Conservation (phyloP, 1,139 yeast species). For the Zhuliangozyma parablackwelliae region DNA sequence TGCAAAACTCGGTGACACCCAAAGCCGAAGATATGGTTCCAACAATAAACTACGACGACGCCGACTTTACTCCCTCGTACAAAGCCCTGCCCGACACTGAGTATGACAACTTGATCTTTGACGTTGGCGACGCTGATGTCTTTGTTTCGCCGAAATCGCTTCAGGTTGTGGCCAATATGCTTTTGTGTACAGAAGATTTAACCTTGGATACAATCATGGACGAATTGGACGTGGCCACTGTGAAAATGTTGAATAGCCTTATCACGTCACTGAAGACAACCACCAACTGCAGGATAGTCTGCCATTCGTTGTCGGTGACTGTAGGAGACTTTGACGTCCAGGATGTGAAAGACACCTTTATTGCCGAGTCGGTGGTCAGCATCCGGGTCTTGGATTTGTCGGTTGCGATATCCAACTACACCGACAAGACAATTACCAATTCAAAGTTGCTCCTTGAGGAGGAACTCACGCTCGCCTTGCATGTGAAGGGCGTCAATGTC, state of each 20-base stretch:
- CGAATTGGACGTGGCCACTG: constrained; percentile 56
- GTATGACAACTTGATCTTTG: constrained; percentile 52
- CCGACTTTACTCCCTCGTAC: constrained; percentile 42
- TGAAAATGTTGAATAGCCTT: constrained; percentile 36
- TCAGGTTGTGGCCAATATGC: constrained; percentile 22
- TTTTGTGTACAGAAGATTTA: constrained; percentile 31
- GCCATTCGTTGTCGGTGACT: constrained; percentile 45
- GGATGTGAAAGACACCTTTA: constrained; percentile 14
- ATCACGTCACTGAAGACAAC: constrained; percentile 34
- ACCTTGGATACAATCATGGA: constrained; percentile 55
- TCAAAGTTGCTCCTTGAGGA: constrained; percentile 3
- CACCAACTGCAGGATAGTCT: constrained; percentile 46
- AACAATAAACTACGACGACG: constrained; percentile 33
- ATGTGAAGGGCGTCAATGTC: constrained; percentile 24
- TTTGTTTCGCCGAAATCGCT: constrained; percentile 36
- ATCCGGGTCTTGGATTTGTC: constrained; percentile 35
- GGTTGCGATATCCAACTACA: constrained; percentile 23
- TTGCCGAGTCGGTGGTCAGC: constrained; percentile 14
- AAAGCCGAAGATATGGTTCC: constrained; percentile 16
- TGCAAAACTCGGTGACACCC: too few species aligned
- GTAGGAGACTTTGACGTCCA: constrained; percentile 35
- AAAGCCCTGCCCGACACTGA: constrained; percentile 42
- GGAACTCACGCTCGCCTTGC: constrained; percentile 25
- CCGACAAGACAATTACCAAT: constrained; percentile 8
- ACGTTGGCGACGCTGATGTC: constrained; percentile 42